Percentiles rank a stretch among this genome's conserved stretches.
Evolutionary conservation across 2,329 filamentous ascomycete species (phyloP).

Genomic region (Alternaria postmessia): DNA sequence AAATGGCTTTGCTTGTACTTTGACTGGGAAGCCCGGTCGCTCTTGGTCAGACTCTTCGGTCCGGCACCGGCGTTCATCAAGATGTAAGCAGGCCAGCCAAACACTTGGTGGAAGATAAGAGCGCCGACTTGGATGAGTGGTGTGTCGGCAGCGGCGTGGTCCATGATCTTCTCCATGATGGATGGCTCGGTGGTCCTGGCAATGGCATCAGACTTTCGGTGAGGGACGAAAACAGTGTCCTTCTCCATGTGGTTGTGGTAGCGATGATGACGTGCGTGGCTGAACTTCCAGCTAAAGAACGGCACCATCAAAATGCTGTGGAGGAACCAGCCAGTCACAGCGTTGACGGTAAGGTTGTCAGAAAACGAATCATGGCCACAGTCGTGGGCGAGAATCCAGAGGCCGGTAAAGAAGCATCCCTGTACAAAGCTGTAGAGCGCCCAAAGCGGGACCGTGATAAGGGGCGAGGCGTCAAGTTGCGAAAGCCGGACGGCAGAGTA

Average conservation of each 20-base stretch:
- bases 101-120: slow-evolving; percentile 68
- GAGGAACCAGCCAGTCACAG: slow-evolving; percentile 68
- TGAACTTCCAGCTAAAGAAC: slow-evolving; percentile 60
- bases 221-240: slow-evolving; percentile 49
- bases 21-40: slow-evolving; percentile 14
- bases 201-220: slow-evolving; percentile 22
- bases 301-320: slow-evolving; percentile 73
- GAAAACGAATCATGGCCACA: slow-evolving; percentile 75
- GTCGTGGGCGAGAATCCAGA: slow-evolving; percentile 74
- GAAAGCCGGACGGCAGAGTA: slow-evolving; percentile 24
- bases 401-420: slow-evolving; percentile 71
- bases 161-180: slow-evolving; percentile 42
- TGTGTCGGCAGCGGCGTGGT: slow-evolving; percentile 63
- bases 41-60: slow-evolving; percentile 25
- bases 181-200: slow-evolving; percentile 14
- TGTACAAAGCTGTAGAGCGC: slow-evolving; percentile 68
- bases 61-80: slow-evolving; percentile 60
- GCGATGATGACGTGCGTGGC: slow-evolving; percentile 15
- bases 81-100: slow-evolving; percentile 72
- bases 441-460: slow-evolving; percentile 53
- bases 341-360: slow-evolving; percentile 64
- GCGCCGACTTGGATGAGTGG: slow-evolving; percentile 64
- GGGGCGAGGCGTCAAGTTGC: slow-evolving; percentile 23
- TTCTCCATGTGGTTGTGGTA: slow-evolving; percentile 18
- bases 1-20: slow-evolving; percentile 33